These are phyloP conservation scores for Cladophialophora yegresii DNA, from an alignment of 2,329 filamentous ascomycete species.

Conservation along the genomic window DNA sequence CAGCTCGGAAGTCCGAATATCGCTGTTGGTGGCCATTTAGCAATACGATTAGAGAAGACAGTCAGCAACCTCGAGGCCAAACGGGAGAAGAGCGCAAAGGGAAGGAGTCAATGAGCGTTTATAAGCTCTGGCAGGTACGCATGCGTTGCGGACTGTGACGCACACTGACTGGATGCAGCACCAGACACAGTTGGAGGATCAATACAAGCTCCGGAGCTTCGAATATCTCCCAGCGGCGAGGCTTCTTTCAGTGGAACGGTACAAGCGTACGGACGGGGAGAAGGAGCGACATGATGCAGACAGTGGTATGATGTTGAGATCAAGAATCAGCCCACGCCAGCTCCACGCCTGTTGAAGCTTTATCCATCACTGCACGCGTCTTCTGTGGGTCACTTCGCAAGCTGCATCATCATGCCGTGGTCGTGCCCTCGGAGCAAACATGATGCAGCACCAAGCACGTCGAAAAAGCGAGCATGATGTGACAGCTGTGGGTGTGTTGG, in stretches of 20 bases:
- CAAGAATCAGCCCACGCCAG: conserved; percentile 11
- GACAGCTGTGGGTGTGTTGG: neutral
- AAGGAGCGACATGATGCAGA: neutral
- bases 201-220: neutral
- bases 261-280: neutral
- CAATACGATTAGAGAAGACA: neutral
- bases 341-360: neutral
- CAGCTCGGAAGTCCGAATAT: conserved; percentile 50
- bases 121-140: neutral
- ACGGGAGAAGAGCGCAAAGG: neutral
- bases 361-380: neutral
- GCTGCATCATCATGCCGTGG: conserved; percentile 5
- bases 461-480: neutral
- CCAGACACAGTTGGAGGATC: neutral
- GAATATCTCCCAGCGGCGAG: neutral
- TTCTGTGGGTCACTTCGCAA: conserved; percentile 13
- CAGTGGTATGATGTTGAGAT: conserved; percentile 15
- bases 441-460: neutral
- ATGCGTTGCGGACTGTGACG: neutral
- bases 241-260: neutral
- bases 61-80: neutral
- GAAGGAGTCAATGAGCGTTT: neutral
- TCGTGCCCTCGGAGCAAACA: neutral
- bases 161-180: neutral
- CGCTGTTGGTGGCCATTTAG: conserved; percentile 30